A percentile compares a stretch with the other conserved stretches of the same genome.
These are phyloP conservation scores for Fraxinus pennsylvanica DNA, from an alignment of 257 asterid genomes.

Conservation along the genomic window DNA sequence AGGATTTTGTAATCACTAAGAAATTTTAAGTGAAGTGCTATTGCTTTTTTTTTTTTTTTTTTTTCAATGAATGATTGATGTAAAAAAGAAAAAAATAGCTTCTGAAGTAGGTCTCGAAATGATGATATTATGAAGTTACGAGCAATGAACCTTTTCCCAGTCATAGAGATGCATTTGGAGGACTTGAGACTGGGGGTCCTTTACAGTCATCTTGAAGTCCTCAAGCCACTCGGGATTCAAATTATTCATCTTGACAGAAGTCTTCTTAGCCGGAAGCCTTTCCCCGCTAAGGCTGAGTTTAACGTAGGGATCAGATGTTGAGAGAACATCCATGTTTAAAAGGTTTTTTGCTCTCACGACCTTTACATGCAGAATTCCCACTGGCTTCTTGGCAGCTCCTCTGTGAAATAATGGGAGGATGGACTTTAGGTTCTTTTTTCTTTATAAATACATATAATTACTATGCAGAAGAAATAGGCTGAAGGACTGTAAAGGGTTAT, in stretches of 20 bases:
- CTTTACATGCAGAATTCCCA: conserved; percentile 80
- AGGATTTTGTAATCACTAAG: not conserved
- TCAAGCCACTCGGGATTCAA: conserved; percentile 78
- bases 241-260: conserved; percentile 68
- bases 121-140: not conserved
- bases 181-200: conserved; percentile 68
- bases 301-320: conserved; percentile 86
- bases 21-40: not conserved
- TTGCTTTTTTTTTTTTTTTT: not conserved
- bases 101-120: not conserved
- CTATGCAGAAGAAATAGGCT: not conserved
- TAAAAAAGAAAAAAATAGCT: not conserved
- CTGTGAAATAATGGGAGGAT: conserved; percentile 31
- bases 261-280: conserved; percentile 55
- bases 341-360: conserved; percentile 64
- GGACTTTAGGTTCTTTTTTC: not conserved
- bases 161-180: conserved; percentile 65
- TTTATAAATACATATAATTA: not conserved
- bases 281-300: conserved; percentile 71
- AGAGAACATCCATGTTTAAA: conserved; percentile 61
- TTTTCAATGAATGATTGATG: not conserved
- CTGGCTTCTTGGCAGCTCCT: conserved; percentile 76
- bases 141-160: conserved; percentile 72
- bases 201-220: conserved; percentile 68
- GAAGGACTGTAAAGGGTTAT: not conserved